phyloP scores from a whole-genome alignment of 805 yeast species.

The Naumovozyma dairenensis region DNA sequence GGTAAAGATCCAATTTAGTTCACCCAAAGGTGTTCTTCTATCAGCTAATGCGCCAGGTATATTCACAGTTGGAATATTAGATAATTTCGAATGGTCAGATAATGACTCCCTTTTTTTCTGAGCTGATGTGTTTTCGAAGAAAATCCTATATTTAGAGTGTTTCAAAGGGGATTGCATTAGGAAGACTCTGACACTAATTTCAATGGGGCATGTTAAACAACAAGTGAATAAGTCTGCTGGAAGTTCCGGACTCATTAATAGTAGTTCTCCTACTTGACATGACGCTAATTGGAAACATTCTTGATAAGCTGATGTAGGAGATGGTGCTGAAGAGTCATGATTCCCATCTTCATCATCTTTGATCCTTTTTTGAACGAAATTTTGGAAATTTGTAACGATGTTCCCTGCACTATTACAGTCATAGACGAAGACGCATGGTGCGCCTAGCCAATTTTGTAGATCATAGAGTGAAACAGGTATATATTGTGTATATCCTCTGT shows the following conservation, averaged over 20 bases:
- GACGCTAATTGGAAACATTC: constrained; percentile 94
- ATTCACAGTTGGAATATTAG: constrained; percentile 36
- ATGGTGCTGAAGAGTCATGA: constrained; percentile 34
- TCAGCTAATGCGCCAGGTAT: constrained; percentile 91
- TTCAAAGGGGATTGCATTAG: constrained; percentile 70
- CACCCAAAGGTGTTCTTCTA: constrained; percentile 91
- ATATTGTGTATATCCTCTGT: constrained; percentile 93
- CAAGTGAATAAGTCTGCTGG: constrained; percentile 96
- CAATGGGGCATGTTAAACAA: constrained; percentile 92
- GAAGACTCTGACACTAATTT: constrained; percentile 86
- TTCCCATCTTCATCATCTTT: constrained; percentile 67
- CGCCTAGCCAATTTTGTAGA: constrained; percentile 94
- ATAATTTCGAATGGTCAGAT: constrained; percentile 10
- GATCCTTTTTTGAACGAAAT: constrained; percentile 80
- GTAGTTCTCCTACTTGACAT: constrained; percentile 71
- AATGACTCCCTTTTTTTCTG: constrained; percentile 11
- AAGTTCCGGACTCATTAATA: constrained; percentile 87
- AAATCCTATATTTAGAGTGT: constrained; percentile 32
- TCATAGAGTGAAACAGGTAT: constrained; percentile 95
- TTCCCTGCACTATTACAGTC: constrained; percentile 95
- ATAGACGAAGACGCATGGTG: constrained; percentile 90
- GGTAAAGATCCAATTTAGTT: constrained; percentile 93
- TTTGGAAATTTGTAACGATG: constrained; percentile 78
- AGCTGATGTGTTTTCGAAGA: constrained; percentile 30
- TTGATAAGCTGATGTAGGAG: constrained; percentile 44